Percentiles rank a stretch among this genome's conserved stretches.
Conservation (phyloP, 305 asterid genomes). For the Withania somnifera region DNA sequence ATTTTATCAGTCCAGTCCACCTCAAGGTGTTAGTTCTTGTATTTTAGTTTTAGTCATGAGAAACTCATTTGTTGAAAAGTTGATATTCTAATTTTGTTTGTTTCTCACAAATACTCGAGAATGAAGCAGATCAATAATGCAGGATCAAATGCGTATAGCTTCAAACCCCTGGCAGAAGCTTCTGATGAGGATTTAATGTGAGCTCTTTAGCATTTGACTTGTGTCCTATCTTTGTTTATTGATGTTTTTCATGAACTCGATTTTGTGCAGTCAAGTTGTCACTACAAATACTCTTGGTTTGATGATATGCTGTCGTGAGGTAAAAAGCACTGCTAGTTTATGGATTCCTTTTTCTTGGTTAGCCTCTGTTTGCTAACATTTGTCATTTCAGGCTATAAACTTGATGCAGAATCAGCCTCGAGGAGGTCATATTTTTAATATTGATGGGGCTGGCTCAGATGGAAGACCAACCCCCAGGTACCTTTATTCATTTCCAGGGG, state of each 20-base stretch:
- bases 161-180: constrained; percentile 82
- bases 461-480: constrained; percentile 99
- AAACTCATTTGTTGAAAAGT: background rate
- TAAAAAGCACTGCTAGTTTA: constrained; percentile 19
- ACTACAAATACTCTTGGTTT: constrained; percentile 89
- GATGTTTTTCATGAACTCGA: constrained; percentile 2
- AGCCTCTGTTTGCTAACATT: constrained; percentile 19
- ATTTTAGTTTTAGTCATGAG: background rate
- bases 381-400: constrained; percentile 61
- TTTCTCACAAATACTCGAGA: constrained; percentile 33
- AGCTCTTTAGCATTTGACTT: constrained; percentile 12
- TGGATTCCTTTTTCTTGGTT: constrained; percentile 3
- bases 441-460: constrained; percentile 98
- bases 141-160: constrained; percentile 96
- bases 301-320: constrained; percentile 99
- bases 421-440: constrained; percentile 91
- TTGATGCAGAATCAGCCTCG: constrained; percentile 82
- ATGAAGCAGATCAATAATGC: constrained; percentile 93
- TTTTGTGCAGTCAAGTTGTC: constrained; percentile 74
- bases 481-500: background rate
- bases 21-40: background rate
- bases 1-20: background rate
- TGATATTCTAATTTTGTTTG: constrained; percentile 6
- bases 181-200: constrained; percentile 91
- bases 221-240: background rate